Percentiles rank a stretch among this genome's conserved stretches.
Evolutionary conservation across 352 stramenopile species (phyloP).

Genomic region (Pythium brachiatum): DNA sequence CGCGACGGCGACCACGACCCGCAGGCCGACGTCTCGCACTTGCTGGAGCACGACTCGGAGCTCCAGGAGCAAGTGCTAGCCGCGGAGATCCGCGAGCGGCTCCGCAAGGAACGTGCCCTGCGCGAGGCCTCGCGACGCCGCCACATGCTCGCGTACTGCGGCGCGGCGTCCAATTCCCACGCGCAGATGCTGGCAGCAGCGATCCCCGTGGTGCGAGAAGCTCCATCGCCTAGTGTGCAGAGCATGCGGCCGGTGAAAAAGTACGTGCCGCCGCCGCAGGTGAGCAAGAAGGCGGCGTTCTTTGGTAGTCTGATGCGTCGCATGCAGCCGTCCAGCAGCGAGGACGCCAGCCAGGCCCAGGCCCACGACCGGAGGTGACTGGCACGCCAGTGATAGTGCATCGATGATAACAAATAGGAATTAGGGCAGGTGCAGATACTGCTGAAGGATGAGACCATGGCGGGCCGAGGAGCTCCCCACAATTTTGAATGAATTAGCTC

Average conservation of each 20-base stretch:
- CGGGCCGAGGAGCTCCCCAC: no score
- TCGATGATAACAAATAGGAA: no score
- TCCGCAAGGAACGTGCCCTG: conserved; percentile 40
- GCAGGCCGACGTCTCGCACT: conserved; percentile 29
- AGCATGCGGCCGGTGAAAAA: conserved; percentile 25
- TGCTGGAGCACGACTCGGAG: conserved; percentile 34
- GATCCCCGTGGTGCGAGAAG: neutral
- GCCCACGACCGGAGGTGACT: neutral
- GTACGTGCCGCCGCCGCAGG: conserved; percentile 18
- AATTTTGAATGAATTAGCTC: no score
- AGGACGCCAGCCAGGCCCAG: neutral
- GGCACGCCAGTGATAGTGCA: no score
- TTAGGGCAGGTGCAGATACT: no score
- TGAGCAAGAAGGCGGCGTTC: conserved; percentile 23
- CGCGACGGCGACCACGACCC: conserved; percentile 15
- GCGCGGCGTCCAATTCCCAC: conserved; percentile 5
- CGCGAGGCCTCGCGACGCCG: conserved; percentile 38
- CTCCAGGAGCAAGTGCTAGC: conserved; percentile 41
- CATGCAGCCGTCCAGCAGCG: neutral
- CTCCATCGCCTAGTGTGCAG: conserved; percentile 20
- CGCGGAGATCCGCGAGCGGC: conserved; percentile 38
- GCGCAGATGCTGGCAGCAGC: conserved; percentile 6
- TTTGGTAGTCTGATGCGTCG: conserved; percentile 22
- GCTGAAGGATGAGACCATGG: no score
- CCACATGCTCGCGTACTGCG: conserved; percentile 37